Evolutionary conservation across 805 yeast genomes (phyloP), one percentile per base, ranked within the genome.

Genomic region (Metschnikowia gruessii): DNA sequence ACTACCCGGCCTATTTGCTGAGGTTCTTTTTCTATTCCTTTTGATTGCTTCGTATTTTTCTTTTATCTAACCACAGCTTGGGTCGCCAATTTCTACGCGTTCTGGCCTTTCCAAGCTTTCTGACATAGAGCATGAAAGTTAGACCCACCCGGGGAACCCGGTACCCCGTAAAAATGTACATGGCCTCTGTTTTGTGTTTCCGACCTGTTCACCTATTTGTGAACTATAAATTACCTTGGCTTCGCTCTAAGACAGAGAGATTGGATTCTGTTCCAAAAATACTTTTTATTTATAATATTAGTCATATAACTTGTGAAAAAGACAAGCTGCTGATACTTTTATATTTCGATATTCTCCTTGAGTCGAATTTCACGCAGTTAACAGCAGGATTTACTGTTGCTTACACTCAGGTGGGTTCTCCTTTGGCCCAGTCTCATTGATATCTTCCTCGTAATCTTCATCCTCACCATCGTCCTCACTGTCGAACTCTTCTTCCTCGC

Each of bases 361-460:
- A 39, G 19, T 15, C 13, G 36, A 4, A 5, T 17, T 33, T 17
- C 12, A 33, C 13, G 13, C 16, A 39, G 12, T 9, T 29, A 12
- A 10, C 34, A 21, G 6, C 35, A 30, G 21, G 10, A 15, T 10
- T 49, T 68, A 82, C 55, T 81, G 82, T 61, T 85, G 92, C 59
- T 84, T 80, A 66, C 94, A 86, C 65, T 85, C 92, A 33, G 88
- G 86, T 22, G 90, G 85, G 57, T 80, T 79, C 54, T 81, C 77
- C 63, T 79, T 75, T 32, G 72, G 79, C 12, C 77, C 58, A n/a
- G 42, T 32, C 44, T 60, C 86, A 36, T 76, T 85, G 22, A 74
- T 82, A 12, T 77, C 87, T 3, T 79, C 88, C 2, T 79, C 88
- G 48, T 68, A 82, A 2, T 74, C 84, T 2, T 77, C 87, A 2